Conservation (phyloP, 2,329 filamentous ascomycete genomes). For the Venturia oleaginea region DNA sequence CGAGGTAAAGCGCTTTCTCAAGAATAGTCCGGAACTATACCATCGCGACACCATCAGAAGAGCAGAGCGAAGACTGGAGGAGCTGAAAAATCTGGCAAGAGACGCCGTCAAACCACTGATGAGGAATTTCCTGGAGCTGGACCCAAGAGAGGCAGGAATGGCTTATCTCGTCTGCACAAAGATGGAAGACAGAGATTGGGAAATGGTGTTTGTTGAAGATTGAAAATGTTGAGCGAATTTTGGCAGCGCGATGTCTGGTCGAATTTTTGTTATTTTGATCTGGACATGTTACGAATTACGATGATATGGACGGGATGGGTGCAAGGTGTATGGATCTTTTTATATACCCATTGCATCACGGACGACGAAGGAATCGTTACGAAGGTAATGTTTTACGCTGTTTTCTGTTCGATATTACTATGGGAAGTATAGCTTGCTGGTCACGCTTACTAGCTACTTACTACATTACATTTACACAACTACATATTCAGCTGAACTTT, state of each 20-base stretch:
- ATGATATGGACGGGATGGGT: conserved; percentile 1
- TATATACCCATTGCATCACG: conserved; percentile 3
- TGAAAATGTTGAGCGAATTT: background rate
- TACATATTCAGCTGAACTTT: background rate
- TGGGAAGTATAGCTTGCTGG: background rate
- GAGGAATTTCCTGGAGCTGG: conserved; percentile 75
- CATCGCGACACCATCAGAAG: conserved; percentile 74
- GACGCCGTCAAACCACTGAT: conserved; percentile 80
- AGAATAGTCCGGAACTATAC: conserved; percentile 73
- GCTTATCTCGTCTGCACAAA: conserved; percentile 58
- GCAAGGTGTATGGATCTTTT: conserved; percentile 5
- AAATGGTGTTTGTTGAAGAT: conserved; percentile 39
- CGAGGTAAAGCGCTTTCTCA: conserved; percentile 84
- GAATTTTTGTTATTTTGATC: background rate
- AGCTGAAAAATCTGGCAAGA: conserved; percentile 74
- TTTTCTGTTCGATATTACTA: background rate
- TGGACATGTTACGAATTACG: conserved; percentile 5
- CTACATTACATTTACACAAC: background rate
- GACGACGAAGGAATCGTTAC: background rate
- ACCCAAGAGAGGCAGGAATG: conserved; percentile 46
- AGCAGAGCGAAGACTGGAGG: conserved; percentile 81
- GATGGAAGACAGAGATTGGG: conserved; percentile 53
- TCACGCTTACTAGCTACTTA: background rate
- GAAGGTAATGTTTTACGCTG: background rate
- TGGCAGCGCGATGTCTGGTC: background rate